A percentile compares a stretch with the other conserved stretches of the same genome.
phyloP scores from a whole-genome alignment of 2,329 filamentous ascomycete genomes.

The Fusarium papillatum region DNA sequence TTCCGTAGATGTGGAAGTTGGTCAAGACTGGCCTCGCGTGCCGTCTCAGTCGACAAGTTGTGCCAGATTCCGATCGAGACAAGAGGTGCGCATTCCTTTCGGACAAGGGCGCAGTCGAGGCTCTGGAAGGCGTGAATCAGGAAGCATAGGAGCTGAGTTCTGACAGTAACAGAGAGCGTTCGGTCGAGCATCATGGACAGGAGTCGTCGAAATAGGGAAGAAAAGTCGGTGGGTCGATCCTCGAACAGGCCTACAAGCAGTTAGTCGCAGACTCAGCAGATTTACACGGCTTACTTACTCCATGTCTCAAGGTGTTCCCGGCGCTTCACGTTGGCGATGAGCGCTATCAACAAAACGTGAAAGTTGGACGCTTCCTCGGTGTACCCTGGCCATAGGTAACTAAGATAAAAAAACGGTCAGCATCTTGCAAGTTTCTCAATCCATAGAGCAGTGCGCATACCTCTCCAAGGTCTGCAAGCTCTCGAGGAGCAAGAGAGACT shows the following conservation, averaged over 20 bases:
- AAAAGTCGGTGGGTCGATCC: constrained; percentile 85
- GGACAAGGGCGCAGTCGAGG: constrained; percentile 87
- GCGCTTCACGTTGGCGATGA: constrained; percentile 90
- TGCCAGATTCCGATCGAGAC: constrained; percentile 98
- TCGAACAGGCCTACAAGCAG: constrained; percentile 76
- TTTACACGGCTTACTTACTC: constrained; percentile 65
- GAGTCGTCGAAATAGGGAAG: constrained; percentile 88
- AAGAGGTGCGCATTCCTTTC: constrained; percentile 95
- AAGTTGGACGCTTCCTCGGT: constrained; percentile 90
- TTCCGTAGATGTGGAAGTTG: constrained; percentile 84
- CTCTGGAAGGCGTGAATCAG: constrained; percentile 95
- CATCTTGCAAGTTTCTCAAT: constrained; percentile 18
- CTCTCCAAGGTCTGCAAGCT: constrained; percentile 91
- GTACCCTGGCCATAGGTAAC: constrained; percentile 96
- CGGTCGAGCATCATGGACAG: constrained; percentile 87
- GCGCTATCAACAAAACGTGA: constrained; percentile 87
- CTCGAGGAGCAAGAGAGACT: constrained; percentile 86
- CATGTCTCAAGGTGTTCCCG: constrained; percentile 90
- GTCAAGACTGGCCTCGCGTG: constrained; percentile 80
- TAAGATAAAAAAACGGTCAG: constrained; percentile 51
- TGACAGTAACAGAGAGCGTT: constrained; percentile 74
- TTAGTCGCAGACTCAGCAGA: constrained; percentile 31
- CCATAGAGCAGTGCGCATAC: constrained; percentile 53
- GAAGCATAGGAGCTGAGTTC: constrained; percentile 89
- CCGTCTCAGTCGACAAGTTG: constrained; percentile 84